Evolutionary conservation across 768 basidiomycete genomes (phyloP).

Genomic region (Collybia sordida): DNA sequence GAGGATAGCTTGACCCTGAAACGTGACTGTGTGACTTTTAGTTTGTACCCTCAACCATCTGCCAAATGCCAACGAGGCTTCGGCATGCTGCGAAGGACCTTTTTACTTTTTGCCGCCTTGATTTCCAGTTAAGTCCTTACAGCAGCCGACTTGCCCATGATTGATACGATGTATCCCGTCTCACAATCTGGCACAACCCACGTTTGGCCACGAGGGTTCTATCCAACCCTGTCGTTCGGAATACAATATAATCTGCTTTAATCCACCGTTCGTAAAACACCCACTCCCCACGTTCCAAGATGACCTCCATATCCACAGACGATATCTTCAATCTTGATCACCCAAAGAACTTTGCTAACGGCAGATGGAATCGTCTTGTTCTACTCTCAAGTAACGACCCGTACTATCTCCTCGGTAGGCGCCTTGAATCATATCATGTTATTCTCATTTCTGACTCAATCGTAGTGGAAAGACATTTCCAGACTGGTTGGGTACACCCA

Average conservation of each 20-base stretch:
- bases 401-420: slow-evolving; percentile 41
- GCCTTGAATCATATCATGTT: not conserved
- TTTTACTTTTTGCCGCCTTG: not conserved
- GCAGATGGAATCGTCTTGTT: slow-evolving; percentile 42
- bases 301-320: slow-evolving; percentile 21
- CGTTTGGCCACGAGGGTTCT: not conserved
- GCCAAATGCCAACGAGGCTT: slow-evolving; percentile 2
- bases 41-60: not conserved
- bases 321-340: slow-evolving; percentile 41
- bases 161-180: not conserved
- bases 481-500: slow-evolving; percentile 20
- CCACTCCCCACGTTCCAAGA: slow-evolving; percentile 2
- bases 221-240: not conserved
- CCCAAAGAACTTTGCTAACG: slow-evolving; percentile 36
- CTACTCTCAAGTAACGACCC: slow-evolving; percentile 33
- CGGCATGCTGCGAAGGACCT: not conserved
- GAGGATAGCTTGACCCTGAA: not conserved
- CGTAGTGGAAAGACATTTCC: slow-evolving; percentile 16
- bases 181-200: not conserved
- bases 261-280: not conserved
- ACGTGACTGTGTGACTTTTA: not conserved
- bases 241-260: slow-evolving; percentile 3
- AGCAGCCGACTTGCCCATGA: not conserved
- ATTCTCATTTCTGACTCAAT: not conserved
- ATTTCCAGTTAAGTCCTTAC: not conserved